Base-by-base conservation (phyloP, 2,329 filamentous ascomycete genomes). In the Hyphodiscus sp. region DNA sequence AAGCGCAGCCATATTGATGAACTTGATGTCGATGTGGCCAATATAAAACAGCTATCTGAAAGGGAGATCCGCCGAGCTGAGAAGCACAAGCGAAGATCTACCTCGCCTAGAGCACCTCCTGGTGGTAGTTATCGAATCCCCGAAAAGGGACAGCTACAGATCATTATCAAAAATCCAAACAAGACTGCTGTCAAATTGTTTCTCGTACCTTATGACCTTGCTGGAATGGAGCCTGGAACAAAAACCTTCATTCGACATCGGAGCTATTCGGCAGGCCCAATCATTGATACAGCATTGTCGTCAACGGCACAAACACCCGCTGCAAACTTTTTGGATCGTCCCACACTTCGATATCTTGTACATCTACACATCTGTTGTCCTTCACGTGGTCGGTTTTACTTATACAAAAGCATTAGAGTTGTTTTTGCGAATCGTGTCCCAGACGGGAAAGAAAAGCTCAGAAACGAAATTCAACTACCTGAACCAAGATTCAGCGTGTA, bases 161-260 rank as follows among this genome's bases (percentile, higher is more conserved):
- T 99, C 59, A 86, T 99, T 57, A 89, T 99, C 68, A 97, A 97
- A 69, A 99, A 97, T 64, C 92, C 91, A 16, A 96, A 97, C 73
- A 97, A 97, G 68, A 97, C 94, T 2, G 94, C 94, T 1, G 92
- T 97, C 51, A 97, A 99, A 69, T 76, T 99, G 0, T 97, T 97
- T 63, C 77, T 97, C 20, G 83, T 99, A 2, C 94, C 92, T 0
- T 99, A 97, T 63, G 91, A 97, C 67, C 76, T 99, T 1, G 79
- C 83, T 1, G 92, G 90, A 49, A 99, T 99, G 92, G 87, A 94
- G 57, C 81, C 90, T 0, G 91, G 91, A 0, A 95, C 90, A 16
- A 97, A 97, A 70, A 99, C 94, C 0, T 97, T 97, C 63, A 87
- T 99, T 56, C 83, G 94, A 29, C 94, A 99, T 71, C 86, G 94